Evolutionary conservation across 2,329 filamentous ascomycete species (phyloP).

Genomic region (Dactylellina leptospora): DNA sequence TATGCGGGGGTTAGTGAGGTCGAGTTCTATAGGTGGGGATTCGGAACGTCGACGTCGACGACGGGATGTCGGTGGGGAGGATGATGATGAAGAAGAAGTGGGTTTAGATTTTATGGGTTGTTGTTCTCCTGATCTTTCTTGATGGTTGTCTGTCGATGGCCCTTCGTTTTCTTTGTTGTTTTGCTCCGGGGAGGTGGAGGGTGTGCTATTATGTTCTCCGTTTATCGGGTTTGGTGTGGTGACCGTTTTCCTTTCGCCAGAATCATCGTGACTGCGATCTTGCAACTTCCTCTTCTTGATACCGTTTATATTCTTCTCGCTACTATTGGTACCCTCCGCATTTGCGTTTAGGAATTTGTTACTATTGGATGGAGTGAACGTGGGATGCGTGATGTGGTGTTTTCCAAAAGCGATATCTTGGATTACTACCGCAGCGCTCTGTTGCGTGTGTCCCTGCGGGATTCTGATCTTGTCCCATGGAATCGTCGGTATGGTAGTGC

Average conservation of each 20-base stretch:
- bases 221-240: background rate
- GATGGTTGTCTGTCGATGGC: background rate
- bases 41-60: background rate
- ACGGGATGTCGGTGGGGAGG: background rate
- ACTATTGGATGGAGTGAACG: constrained; percentile 40
- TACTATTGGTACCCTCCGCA: background rate
- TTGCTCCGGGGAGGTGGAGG: background rate
- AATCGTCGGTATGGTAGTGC: constrained; percentile 14
- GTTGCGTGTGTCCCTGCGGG: constrained; percentile 8
- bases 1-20: constrained; percentile 43
- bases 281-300: background rate
- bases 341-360: background rate
- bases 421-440: constrained; percentile 21
- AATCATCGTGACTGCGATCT: background rate
- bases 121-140: background rate
- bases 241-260: background rate
- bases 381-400: constrained; percentile 47
- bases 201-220: background rate
- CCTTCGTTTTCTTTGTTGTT: background rate
- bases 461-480: constrained; percentile 15
- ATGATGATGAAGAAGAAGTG: background rate
- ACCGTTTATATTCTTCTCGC: background rate
- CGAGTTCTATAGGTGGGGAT: constrained; percentile 34
- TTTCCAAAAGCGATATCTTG: constrained; percentile 44
- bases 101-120: background rate